These are phyloP conservation scores for Colletotrichum melonis DNA, from an alignment of 2,329 filamentous ascomycete species.

Conservation along the genomic window DNA sequence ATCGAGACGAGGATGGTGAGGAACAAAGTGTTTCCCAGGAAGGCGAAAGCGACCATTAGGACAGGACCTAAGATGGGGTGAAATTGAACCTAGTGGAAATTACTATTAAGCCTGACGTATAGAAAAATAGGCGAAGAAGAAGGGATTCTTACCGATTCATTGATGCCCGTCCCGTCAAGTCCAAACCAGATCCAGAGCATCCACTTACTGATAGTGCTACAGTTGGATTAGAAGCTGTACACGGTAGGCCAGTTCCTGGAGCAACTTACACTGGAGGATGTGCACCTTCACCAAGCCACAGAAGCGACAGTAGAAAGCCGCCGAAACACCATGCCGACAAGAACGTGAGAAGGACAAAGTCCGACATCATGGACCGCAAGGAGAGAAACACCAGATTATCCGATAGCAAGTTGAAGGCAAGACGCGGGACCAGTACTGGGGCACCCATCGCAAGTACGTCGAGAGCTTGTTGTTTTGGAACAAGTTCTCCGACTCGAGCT, in stretches of 20 bases:
- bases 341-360: conserved; percentile 82
- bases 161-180: conserved; percentile 77
- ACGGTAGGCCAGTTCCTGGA: background rate
- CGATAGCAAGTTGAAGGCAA: conserved; percentile 86
- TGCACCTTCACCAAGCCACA: conserved; percentile 78
- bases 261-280: conserved; percentile 65
- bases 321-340: conserved; percentile 86
- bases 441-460: conserved; percentile 85
- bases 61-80: conserved; percentile 83
- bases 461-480: conserved; percentile 73
- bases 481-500: conserved; percentile 60
- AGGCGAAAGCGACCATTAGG: conserved; percentile 86
- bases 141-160: conserved; percentile 58
- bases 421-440: conserved; percentile 79
- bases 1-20: conserved; percentile 91
- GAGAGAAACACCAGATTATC: conserved; percentile 88
- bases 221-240: background rate
- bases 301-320: conserved; percentile 82
- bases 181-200: conserved; percentile 96
- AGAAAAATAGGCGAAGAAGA: background rate
- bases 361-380: conserved; percentile 84
- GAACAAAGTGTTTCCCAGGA: conserved; percentile 88
- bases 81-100: conserved; percentile 68
- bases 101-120: conserved; percentile 22
- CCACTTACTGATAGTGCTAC: conserved; percentile 82